A percentile compares a stretch with the other conserved stretches of the same genome.
Evolutionary conservation across 768 basidiomycete genomes (phyloP).

Genomic region (Sporobolomyces phaffii): DNA sequence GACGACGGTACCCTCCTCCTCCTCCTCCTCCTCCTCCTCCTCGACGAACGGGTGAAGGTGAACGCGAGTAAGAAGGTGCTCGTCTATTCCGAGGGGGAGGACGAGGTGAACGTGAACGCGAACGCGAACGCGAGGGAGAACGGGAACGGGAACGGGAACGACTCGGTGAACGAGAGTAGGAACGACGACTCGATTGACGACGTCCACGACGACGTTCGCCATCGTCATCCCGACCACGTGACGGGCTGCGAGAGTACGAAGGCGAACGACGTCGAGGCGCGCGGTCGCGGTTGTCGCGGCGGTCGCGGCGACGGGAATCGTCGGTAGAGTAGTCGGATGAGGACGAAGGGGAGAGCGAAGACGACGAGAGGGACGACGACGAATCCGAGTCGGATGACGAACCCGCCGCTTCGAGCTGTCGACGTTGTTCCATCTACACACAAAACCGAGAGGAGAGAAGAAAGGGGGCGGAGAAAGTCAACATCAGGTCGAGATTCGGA

Average conservation of each 20-base stretch:
- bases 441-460: too few species aligned
- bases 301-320: slow-evolving; percentile 13
- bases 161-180: neutral
- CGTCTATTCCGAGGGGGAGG: neutral
- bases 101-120: neutral
- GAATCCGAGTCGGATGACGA: slow-evolving; percentile 41
- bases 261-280: slow-evolving; percentile 9
- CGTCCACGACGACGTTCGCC: neutral
- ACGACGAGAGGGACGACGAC: slow-evolving; percentile 35
- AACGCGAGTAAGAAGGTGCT: neutral
- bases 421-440: slow-evolving; percentile 35
- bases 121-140: neutral
- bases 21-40: too few species aligned
- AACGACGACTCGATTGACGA: too few species aligned
- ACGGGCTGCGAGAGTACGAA: slow-evolving; percentile 23
- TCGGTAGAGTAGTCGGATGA: slow-evolving; percentile 37
- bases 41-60: neutral
- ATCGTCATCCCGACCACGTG: too few species aligned
- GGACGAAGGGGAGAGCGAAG: slow-evolving; percentile 42
- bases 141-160: neutral
- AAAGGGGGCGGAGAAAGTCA: neutral
- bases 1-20: too few species aligned
- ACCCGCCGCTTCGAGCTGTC: slow-evolving; percentile 28
- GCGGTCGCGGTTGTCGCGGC: neutral
- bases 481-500: too few species aligned